phyloP scores from a whole-genome alignment of 345 rosid genomes.

The Erysimum cheiranthoides region DNA sequence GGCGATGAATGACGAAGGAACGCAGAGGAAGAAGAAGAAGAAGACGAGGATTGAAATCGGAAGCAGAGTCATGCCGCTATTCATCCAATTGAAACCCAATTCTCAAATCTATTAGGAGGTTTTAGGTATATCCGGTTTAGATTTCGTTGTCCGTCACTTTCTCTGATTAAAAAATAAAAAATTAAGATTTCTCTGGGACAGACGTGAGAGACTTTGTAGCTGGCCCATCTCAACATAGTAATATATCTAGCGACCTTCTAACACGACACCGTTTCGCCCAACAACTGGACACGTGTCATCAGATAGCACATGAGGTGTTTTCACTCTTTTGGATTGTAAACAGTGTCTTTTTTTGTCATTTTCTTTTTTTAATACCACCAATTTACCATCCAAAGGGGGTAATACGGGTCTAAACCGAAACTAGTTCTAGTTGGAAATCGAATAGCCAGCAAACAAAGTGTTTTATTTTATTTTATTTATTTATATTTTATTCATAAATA shows the following conservation, averaged over 20 bases:
- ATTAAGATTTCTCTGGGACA: not conserved
- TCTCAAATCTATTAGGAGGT: not conserved
- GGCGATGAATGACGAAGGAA: conserved; percentile 37
- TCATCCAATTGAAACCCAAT: not conserved
- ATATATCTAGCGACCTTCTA: not conserved
- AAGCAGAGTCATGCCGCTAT: conserved; percentile 25
- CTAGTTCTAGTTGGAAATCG: too few relatives aligned
- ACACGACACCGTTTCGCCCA: conserved; percentile 24
- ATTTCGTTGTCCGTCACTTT: conserved; percentile 31
- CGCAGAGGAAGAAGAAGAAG: conserved; percentile 43
- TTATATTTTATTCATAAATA: not conserved
- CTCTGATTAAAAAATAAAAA: not conserved
- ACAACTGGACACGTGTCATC: conserved; percentile 25
- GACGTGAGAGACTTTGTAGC: conserved; percentile 32
- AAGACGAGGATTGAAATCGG: conserved; percentile 31
- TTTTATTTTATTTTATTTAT: not conserved
- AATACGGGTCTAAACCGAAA: too few relatives aligned
- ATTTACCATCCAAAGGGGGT: too few relatives aligned
- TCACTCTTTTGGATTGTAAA: not conserved
- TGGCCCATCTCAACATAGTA: conserved; percentile 9
- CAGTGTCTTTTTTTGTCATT: not conserved
- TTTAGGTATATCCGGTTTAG: conserved; percentile 24
- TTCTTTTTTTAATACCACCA: not conserved
- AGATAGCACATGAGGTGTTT: not conserved
- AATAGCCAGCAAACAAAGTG: too few relatives aligned